These are phyloP conservation scores for Colletotrichum ledebouriae DNA, from an alignment of 2,329 filamentous ascomycete genomes.

Conservation along the genomic window DNA sequence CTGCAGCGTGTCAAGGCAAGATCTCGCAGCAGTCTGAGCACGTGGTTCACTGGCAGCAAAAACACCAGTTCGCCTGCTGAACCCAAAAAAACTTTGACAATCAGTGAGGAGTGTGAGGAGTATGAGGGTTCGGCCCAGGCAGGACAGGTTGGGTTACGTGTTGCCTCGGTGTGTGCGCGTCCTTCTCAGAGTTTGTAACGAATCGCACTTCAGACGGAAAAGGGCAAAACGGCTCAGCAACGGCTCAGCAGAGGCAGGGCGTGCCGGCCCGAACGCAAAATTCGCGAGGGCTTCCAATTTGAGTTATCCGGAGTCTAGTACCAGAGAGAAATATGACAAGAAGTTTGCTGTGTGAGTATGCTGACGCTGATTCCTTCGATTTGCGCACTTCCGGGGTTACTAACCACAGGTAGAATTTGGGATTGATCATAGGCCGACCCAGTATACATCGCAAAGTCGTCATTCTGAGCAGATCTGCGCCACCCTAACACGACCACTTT, in stretches of 20 bases:
- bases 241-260: constrained; percentile 10
- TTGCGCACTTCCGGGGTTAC: no score
- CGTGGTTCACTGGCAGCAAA: constrained; percentile 11
- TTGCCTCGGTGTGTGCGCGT: background rate
- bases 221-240: background rate
- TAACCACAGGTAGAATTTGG: background rate
- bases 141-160: background rate
- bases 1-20: no score
- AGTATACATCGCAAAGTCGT: constrained; percentile 16
- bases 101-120: no score
- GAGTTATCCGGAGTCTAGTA: constrained; percentile 11
- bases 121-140: no score
- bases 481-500: background rate
- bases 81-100: background rate
- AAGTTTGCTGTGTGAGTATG: background rate
- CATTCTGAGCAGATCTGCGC: constrained; percentile 7
- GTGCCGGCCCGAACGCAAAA: constrained; percentile 19
- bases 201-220: constrained; percentile 24
- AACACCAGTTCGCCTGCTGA: constrained; percentile 8
- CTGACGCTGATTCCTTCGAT: constrained; percentile 1
- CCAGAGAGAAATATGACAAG: constrained; percentile 4
- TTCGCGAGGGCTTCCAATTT: constrained; percentile 19
- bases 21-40: background rate
- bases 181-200: background rate
- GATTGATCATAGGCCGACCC: background rate